Evolutionary conservation across 371 early-diverging fungal species (phyloP).

Genomic region (Phascolomyces articulosus): DNA sequence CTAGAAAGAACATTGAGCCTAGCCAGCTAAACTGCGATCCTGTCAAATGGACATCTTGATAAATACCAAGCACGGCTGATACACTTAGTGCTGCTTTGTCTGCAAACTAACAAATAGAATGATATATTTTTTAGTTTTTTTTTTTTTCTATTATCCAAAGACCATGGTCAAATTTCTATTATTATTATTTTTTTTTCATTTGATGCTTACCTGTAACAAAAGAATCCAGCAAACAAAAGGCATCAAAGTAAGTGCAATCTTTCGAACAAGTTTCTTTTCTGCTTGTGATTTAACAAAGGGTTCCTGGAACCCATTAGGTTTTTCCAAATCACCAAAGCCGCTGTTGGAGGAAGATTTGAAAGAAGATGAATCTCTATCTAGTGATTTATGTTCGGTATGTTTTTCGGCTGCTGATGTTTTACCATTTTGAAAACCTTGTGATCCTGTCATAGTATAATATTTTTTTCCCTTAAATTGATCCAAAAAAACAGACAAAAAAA

Average conservation of each 20-base stretch:
- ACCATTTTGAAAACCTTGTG: background rate
- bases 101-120: conserved; percentile 2
- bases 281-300: conserved; percentile 5
- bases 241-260: conserved; percentile 15
- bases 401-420: background rate
- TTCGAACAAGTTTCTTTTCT: conserved; percentile 19
- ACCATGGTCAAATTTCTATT: no score
- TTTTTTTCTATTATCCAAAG: no score
- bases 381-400: background rate
- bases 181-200: no score
- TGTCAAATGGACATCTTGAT: conserved; percentile 12
- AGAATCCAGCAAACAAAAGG: conserved; percentile 19
- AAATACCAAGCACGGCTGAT: conserved; percentile 15
- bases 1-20: conserved; percentile 20
- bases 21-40: conserved; percentile 20
- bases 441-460: background rate
- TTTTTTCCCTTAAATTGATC: background rate
- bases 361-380: background rate
- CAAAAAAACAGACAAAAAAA: background rate
- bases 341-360: background rate
- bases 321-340: background rate
- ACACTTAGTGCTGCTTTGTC: conserved; percentile 15
- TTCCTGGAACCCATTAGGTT: conserved; percentile 2
- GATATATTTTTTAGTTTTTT: no score
- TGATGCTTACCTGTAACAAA: conserved; percentile 12